Evolutionary conservation across 495 filamentous ascomycete species (phyloP).

Genomic region (Aspergillus egyptiacus): DNA sequence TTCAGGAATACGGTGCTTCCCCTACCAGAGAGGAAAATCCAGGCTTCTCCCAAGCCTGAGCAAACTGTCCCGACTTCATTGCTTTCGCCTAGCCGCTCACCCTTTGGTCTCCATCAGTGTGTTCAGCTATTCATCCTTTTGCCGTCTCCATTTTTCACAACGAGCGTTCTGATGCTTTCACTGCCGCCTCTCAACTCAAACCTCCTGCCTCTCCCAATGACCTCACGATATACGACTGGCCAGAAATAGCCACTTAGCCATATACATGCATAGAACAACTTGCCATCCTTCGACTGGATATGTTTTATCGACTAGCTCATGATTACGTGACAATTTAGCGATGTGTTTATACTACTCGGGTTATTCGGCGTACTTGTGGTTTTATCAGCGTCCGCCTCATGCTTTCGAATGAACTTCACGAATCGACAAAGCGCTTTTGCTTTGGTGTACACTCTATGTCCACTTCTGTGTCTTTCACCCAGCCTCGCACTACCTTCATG

Average conservation of each 20-base stretch:
- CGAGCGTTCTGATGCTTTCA: constrained; percentile 12
- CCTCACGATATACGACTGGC: constrained; percentile 19
- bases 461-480: constrained; percentile 7
- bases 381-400: constrained; percentile 8
- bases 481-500: neutral
- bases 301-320: constrained; percentile 20
- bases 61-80: constrained; percentile 8
- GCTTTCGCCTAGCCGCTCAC: neutral
- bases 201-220: constrained; percentile 10
- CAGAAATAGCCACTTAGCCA: constrained; percentile 21
- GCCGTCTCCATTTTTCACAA: constrained; percentile 5
- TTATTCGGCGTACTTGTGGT: constrained; percentile 20
- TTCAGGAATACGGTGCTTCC: constrained; percentile 48
- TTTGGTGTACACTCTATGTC: constrained; percentile 17
- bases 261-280: constrained; percentile 27
- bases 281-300: constrained; percentile 23
- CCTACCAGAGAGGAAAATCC: constrained; percentile 34
- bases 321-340: constrained; percentile 20
- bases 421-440: constrained; percentile 11
- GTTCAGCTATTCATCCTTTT: constrained; percentile 6
- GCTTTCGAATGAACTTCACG: constrained; percentile 15
- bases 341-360: constrained; percentile 21
- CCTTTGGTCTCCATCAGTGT: neutral
- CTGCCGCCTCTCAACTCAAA: constrained; percentile 8
- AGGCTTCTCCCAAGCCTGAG: constrained; percentile 28